These are phyloP conservation scores for Hemisphaericaspora xylanilytica DNA, from an alignment of 1,139 yeast genomes.

Conservation along the genomic window DNA sequence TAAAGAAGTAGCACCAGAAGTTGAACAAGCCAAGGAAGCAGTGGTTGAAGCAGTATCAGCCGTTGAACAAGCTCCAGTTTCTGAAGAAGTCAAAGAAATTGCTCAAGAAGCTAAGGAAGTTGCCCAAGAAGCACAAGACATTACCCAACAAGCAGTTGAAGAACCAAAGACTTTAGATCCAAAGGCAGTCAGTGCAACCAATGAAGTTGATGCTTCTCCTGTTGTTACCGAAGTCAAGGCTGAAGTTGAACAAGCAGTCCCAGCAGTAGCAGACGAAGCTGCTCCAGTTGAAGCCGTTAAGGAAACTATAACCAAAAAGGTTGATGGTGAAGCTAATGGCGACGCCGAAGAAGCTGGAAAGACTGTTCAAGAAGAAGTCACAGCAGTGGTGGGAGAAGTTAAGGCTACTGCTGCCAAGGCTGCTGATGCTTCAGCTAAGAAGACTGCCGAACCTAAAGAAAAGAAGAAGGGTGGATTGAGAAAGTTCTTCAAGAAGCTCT, in stretches of 20 bases:
- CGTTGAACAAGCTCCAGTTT: conserved; percentile 6
- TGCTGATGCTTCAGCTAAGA: conserved; percentile 7
- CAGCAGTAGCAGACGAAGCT: conserved; percentile 40
- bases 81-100: conserved; percentile 3
- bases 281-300: conserved; percentile 42
- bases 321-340: conserved; percentile 10
- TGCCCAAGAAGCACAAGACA: conserved; percentile 4
- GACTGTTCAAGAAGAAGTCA: too few relatives aligned
- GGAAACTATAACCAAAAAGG: conserved; percentile 22
- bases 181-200: conserved; percentile 20
- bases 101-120: conserved; percentile 11
- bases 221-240: conserved; percentile 14
- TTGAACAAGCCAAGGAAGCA: not conserved
- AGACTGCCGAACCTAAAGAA: conserved; percentile 11
- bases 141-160: too few relatives aligned
- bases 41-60: conserved; percentile 9
- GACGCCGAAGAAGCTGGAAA: too few relatives aligned
- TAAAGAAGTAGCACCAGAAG: not conserved
- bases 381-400: too few relatives aligned
- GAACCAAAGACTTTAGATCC: conserved; percentile 32
- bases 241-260: conserved; percentile 36
- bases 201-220: conserved; percentile 28
- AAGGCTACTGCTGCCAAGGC: conserved; percentile 4
- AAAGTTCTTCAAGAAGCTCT: conserved; percentile 14
- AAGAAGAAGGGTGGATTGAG: conserved; percentile 18